Base-by-base conservation (phyloP, 371 early-diverging fungal species). In the Fennellomyces sp. region DNA sequence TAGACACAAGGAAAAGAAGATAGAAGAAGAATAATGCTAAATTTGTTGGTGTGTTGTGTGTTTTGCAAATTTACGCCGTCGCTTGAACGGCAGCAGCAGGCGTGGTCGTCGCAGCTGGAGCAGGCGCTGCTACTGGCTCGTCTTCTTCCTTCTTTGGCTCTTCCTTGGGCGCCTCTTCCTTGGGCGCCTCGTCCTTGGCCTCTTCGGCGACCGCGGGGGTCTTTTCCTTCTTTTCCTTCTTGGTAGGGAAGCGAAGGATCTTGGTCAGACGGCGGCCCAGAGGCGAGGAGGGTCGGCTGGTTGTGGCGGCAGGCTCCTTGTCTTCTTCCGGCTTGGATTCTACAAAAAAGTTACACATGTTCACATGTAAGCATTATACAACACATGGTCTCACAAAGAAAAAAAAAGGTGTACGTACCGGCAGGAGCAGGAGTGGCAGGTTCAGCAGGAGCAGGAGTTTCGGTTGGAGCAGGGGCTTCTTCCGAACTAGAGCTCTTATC, bases 211-310 rank as follows among this genome's bases (percentile, higher is more conserved):
- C 47, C 45, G 58, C 48, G 15, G 17, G 13, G 11, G 21, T 26
- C 5, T 28, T 57, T 54, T 57, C 70, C 64, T 66, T 64, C 65
- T 55, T 64, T 26, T 57, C 66, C 64, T 70, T 78, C 57, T 53
- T 56, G 42, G 65, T 60, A 53, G 70, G 60, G 13, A 60, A 59
- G 33, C 75, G 73, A 48, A 75, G 60, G 30, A 75, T 64, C 56
- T 75, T 73, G 28, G 78, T 75, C 42, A 78, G 48, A 63, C 75
- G 70, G 64, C 78, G 78, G 13, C 78, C 70, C 36, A 78, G 63
- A 48, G 70, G 74, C 17, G 72, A 68, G 12, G 68, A 61, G 52
- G 77, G 26, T 42, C 69, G 73, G 36, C 17, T 64, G 30, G 72
- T 65, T 47, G 65, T 58, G 10, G 65, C 61, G 29, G 69, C 66